Percentiles rank a stretch among this genome's conserved stretches.
phyloP scores from a whole-genome alignment of 2,329 filamentous ascomycete genomes.

The Penicillium sp. region DNA sequence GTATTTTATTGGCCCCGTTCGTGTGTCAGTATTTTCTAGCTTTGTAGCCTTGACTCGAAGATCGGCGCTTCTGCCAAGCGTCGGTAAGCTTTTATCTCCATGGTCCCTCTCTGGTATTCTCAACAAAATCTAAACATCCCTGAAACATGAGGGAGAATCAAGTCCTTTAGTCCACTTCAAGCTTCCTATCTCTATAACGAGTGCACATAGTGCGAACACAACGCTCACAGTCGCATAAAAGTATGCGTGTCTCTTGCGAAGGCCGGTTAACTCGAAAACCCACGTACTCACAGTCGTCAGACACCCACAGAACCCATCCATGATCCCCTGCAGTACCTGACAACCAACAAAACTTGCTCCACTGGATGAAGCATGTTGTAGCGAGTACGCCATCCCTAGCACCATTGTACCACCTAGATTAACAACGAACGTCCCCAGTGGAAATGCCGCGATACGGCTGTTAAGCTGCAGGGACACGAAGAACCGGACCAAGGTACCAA shows the following conservation, averaged over 20 bases:
- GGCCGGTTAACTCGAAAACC: slow-evolving; percentile 56
- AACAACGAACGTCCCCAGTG: slow-evolving; percentile 76
- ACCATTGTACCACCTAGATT: slow-evolving; percentile 74
- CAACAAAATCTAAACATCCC: neutral
- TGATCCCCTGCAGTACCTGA: slow-evolving; percentile 62
- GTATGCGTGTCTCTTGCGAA: slow-evolving; percentile 61
- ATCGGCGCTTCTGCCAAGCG: neutral
- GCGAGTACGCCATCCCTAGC: slow-evolving; percentile 71
- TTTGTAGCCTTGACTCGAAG: neutral
- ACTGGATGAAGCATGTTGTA: slow-evolving; percentile 60
- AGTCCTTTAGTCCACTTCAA: slow-evolving; percentile 69
- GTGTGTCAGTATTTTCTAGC: neutral
- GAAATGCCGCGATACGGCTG: slow-evolving; percentile 62
- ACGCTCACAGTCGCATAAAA: slow-evolving; percentile 48
- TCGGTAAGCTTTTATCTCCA: too few species aligned
- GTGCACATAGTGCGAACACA: slow-evolving; percentile 31
- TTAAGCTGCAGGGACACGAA: slow-evolving; percentile 70
- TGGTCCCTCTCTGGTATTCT: too few species aligned
- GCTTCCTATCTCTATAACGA: slow-evolving; percentile 74
- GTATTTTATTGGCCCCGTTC: neutral
- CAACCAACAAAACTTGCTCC: slow-evolving; percentile 59
- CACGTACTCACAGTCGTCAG: slow-evolving; percentile 66
- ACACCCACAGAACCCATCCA: slow-evolving; percentile 66
- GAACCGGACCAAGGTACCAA: slow-evolving; percentile 72
- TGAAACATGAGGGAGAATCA: slow-evolving; percentile 16